Evolutionary conservation across 768 basidiomycete genomes (phyloP), one percentile per base, ranked within the genome.

Genomic region (Pisolithus sp.): DNA sequence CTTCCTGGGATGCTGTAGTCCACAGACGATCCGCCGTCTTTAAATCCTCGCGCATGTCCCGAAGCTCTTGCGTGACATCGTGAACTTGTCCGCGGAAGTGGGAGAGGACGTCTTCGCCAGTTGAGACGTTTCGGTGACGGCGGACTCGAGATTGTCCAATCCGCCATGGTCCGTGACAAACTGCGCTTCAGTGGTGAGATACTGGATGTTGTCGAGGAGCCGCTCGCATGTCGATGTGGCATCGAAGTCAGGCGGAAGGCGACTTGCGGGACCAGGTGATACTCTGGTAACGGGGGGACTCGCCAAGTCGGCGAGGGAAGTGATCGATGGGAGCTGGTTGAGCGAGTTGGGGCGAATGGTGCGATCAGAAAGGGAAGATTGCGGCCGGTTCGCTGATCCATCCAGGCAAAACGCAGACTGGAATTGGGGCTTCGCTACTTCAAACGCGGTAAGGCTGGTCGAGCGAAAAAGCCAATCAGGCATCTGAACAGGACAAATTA

Each of bases 361-460:
- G 46, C 72, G 74, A 53, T 71, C 73, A 8, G 82, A 85, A 30
- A 79, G 65, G 26, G 78, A 75, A 8, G 82, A 84, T 36, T 67
- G 69, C 7, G 79, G 70, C 17, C 81, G 76, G 18, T 71, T 56
- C 36, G 62, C 65, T 46, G 77, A 77, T 5, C 69, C 66, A 21
- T 78, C 75, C n/a, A 71, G 60, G 37, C 77, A 79, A 62, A 89
- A 89, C 2, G 78, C 81, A 17, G 61, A 59, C n/a, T 79, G 77
- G 53, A 85, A 84, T 54, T 86, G 81, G 9, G 82, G 79, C 64
- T 79, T 80, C 23, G 79, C 80, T 8, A 89, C 79, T 53, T 89
- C 83, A 34, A 80, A 58, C 15, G 87, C 77, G 7, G 85, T 88
- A 31, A 88, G 68, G 23, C 83, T 85, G 52, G 24, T 48, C 65